These are phyloP conservation scores for Piloderma croceum DNA, from an alignment of 768 basidiomycete species.

Conservation along the genomic window DNA sequence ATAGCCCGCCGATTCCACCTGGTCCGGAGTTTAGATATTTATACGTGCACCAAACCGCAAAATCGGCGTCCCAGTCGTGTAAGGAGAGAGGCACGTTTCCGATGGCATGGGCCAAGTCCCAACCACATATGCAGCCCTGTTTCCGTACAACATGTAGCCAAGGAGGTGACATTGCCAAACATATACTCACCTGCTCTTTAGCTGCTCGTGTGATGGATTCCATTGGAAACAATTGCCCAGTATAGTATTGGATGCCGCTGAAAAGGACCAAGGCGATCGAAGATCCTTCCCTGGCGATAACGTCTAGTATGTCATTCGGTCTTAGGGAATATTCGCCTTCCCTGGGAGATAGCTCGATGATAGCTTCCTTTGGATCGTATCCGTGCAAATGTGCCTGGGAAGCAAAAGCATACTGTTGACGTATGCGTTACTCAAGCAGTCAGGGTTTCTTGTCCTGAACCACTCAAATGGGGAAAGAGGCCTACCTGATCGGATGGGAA, in stretches of 20 bases:
- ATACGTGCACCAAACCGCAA: slow-evolving; percentile 99
- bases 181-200: slow-evolving; percentile 61
- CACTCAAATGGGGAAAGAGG: slow-evolving; percentile 6
- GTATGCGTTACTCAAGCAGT: not conserved
- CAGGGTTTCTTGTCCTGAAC: not conserved
- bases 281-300: slow-evolving; percentile 65
- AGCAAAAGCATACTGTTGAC: slow-evolving; percentile 82
- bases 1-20: slow-evolving; percentile 94
- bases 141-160: slow-evolving; percentile 7
- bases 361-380: slow-evolving; percentile 61
- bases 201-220: slow-evolving; percentile 76
- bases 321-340: slow-evolving; percentile 80
- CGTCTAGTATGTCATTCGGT: slow-evolving; percentile 80
- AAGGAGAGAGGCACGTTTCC: slow-evolving; percentile 89
- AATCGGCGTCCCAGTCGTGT: slow-evolving; percentile 94
- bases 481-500: slow-evolving; percentile 95
- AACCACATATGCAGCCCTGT: slow-evolving; percentile 90
- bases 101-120: slow-evolving; percentile 93
- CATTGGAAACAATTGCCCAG: slow-evolving; percentile 93
- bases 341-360: slow-evolving; percentile 77
- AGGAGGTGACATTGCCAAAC: slow-evolving; percentile 5
- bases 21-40: slow-evolving; percentile 97
- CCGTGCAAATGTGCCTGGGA: slow-evolving; percentile 87
- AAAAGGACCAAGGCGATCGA: slow-evolving; percentile 89
- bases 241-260: slow-evolving; percentile 95